Base-by-base conservation (phyloP, 179 eudicot genomes). In the Beta corolliflora region DNA sequence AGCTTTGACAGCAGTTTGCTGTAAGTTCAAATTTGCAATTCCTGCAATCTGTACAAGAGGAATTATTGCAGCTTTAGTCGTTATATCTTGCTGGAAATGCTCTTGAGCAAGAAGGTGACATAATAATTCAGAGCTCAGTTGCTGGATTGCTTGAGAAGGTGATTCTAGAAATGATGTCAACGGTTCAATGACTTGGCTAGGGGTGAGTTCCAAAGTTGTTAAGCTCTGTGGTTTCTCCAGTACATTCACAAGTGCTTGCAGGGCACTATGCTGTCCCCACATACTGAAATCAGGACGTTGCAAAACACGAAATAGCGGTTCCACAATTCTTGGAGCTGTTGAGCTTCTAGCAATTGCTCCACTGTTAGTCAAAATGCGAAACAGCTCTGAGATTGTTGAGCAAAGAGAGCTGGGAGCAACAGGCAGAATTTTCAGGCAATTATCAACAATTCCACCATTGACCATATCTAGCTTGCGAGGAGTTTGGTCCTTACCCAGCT, bases 381-480 rank as follows among this genome's bases (percentile, higher is more conserved):
- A 94, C 79, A 94, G 85, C 85, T 97, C 99, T 50, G 98, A 90
- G 77, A 92, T 93, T 75, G 97, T 91, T 61, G 97, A 90, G 83
- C 92, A 93, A 36, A 94, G 93, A 89, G 91, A 94, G 89, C 95
- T 97, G 19, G 97, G 98, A 29, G 97, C 94, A 81, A 91, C 98
- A 64, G 89, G 88, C 59, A 94, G 92, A 70, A 92, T 91, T 75
- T 93, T 97, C 67, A 97, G 97, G 52, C 92, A 81, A 81, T 95
- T 85, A 86, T 97, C 99, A 82, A 93, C 87, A 15, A 92, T 93
- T 68, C 99, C 98, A 80, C 95, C 91, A 86, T 91, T 94, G 81
- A 97, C 99, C 99, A 94, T 97, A 81, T 94, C 99, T 90, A 88
- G 89, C 89, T 97, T 97, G 80, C 97, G 91, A 79, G 98, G 85